Evolutionary conservation across 73 alveolate species (phyloP).

Genomic region (Paramecium octaurelia): DNA sequence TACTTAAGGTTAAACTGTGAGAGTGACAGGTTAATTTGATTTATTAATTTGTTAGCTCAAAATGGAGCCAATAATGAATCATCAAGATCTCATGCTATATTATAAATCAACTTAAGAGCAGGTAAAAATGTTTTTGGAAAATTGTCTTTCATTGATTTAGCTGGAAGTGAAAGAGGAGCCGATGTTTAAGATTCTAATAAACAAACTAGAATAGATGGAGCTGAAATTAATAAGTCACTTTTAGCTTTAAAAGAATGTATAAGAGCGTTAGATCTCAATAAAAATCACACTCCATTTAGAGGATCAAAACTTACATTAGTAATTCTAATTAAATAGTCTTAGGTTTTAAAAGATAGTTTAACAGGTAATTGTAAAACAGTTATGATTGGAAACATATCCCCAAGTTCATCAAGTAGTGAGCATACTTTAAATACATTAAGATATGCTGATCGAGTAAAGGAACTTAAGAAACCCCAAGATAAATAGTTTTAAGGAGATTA

Average conservation of each 20-base stretch:
- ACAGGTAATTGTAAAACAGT: constrained; percentile 99
- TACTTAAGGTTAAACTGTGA: constrained; percentile 69
- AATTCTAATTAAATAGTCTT: constrained; percentile 66
- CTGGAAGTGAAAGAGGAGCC: constrained; percentile 99
- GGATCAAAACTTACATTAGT: constrained; percentile 96
- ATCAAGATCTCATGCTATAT: constrained; percentile 59
- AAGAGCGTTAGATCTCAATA: constrained; percentile 96
- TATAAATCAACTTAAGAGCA: constrained; percentile 87
- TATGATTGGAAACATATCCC: constrained; percentile 99
- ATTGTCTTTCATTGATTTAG: constrained; percentile 96
- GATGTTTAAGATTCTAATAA: constrained; percentile 93
- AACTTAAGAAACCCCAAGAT: constrained; percentile 82
- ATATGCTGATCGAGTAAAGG: constrained; percentile 99
- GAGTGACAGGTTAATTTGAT: constrained; percentile 47
- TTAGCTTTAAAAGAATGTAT: constrained; percentile 99
- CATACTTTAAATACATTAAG: constrained; percentile 98
- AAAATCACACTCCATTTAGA: constrained; percentile 98
- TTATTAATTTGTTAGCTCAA: background rate
- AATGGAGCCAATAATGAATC: constrained; percentile 55
- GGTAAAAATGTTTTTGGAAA: constrained; percentile 87
- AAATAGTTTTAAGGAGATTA: background rate
- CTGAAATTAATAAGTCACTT: constrained; percentile 99
- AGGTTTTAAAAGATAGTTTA: constrained; percentile 90
- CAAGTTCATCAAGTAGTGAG: constrained; percentile 95
- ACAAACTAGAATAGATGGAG: constrained; percentile 99